Percentiles rank a stretch among this genome's conserved stretches.
Conservation (phyloP, 2,329 filamentous ascomycete species). For the Exutisphaerella laricina region DNA sequence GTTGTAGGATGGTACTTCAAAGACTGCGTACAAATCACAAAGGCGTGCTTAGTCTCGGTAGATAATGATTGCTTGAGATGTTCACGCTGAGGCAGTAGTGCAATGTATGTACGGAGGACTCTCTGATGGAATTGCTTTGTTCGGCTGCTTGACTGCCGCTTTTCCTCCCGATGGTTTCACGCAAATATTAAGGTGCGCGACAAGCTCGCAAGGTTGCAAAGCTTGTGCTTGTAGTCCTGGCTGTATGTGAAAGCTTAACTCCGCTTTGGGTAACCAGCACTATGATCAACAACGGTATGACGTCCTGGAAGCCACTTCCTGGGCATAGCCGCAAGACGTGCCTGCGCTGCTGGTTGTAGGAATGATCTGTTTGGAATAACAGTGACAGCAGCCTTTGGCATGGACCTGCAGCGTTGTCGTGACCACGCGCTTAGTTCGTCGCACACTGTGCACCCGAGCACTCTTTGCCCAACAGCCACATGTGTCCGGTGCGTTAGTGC, state of each 20-base stretch:
- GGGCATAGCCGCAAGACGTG: not conserved
- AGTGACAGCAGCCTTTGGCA: not conserved
- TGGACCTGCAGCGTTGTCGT: not conserved
- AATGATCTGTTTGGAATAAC: constrained; percentile 5
- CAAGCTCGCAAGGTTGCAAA: not conserved
- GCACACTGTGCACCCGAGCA: too few species aligned
- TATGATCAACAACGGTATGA: not conserved
- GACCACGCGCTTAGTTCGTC: too few species aligned
- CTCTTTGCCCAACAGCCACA: too few species aligned
- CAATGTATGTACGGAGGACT: too few species aligned
- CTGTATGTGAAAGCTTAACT: not conserved
- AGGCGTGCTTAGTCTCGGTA: too few species aligned
- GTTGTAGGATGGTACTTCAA: not conserved
- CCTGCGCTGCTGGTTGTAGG: not conserved
- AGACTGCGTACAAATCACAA: too few species aligned
- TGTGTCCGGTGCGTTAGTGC: too few species aligned
- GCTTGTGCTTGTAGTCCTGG: not conserved
- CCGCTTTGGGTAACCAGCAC: too few species aligned
- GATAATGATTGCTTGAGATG: too few species aligned
- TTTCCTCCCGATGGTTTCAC: too few species aligned
- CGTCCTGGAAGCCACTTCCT: not conserved
- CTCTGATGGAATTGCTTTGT: too few species aligned
- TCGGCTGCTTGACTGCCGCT: not conserved
- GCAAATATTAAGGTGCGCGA: constrained; percentile 2
- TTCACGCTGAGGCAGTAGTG: too few species aligned